Evolutionary conservation across 768 basidiomycete species (phyloP), one percentile per base, ranked within the genome.

Genomic region (Terana coerulea): DNA sequence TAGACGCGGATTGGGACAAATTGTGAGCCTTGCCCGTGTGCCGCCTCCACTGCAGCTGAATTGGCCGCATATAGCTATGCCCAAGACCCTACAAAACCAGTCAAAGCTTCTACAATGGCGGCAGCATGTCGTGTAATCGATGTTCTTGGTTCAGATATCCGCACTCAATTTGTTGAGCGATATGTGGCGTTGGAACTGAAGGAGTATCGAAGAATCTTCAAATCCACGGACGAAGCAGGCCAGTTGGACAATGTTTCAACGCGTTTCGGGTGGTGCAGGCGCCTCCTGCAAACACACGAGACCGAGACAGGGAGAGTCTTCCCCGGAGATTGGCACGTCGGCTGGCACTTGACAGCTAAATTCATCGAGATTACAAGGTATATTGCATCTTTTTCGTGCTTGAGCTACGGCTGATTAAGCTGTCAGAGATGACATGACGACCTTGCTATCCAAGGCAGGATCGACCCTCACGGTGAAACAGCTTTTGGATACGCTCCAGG

Each of bases 181-280:
- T 97, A 97, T 61, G 84, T 91, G 19, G 81, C 87, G 9, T 77
- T 95, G 14, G 91, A 97, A 59, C 76, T 99, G 22, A 91, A 92
- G 64, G 97, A 98, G 65, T 99, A 98, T 65, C 85, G 94, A 10
- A 86, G 94, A 19, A 95, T 99, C 64, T 98, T 99, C 71, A 83
- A 89, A 43, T 81, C 89, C 6, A 85, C 84, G 5, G 94, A 97
- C 56, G 97, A 98, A 68, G 93, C 97, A 1, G 97, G 95, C 3
- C 92, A 97, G 61, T 75, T 99, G 40, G 97, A 99, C 71, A 99
- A 99, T 57, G 77, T 97, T 5, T 83, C 91, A 0, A 75, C 97
- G 14, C 81, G 97, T 35, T 98, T 92, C 59, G 91, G 94, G 3
- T 99, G 95, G 94, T 98, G 98, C 70, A 76, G 88, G 19, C 80